Percentiles rank a stretch among this genome's conserved stretches.
Conservation (phyloP, 306 rosid species). For the Nissolia schottii region DNA sequence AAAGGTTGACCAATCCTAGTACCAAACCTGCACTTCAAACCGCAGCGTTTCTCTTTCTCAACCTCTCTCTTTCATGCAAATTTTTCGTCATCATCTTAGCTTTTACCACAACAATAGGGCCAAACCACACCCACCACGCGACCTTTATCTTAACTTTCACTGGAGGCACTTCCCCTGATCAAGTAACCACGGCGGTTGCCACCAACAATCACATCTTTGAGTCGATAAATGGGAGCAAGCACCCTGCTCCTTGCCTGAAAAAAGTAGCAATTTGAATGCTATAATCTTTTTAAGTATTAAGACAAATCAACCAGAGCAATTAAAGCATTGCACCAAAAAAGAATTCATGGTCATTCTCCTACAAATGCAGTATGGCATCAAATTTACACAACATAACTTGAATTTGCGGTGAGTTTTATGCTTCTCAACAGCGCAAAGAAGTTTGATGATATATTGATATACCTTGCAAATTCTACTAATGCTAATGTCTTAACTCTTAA, state of each 20-base stretch:
- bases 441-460: neutral
- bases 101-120: slow-evolving; percentile 12
- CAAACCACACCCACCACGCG: neutral
- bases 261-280: neutral
- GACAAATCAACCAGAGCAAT: neutral
- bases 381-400: neutral
- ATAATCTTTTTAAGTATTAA: neutral
- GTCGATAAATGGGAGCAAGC: slow-evolving; percentile 67
- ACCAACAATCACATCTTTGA: slow-evolving; percentile 78
- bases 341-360: neutral
- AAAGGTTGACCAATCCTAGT: slow-evolving; percentile 31
- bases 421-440: neutral
- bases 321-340: neutral
- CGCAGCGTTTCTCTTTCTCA: neutral
- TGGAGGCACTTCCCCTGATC: slow-evolving; percentile 51
- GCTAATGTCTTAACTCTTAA: neutral
- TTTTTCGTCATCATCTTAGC: slow-evolving; percentile 67
- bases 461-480: neutral
- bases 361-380: neutral
- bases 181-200: slow-evolving; percentile 70
- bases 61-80: slow-evolving; percentile 25
- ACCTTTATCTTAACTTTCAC: slow-evolving; percentile 23
- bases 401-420: neutral
- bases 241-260: slow-evolving; percentile 57
- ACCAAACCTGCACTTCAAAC: slow-evolving; percentile 24